These are phyloP conservation scores for Oldenlandia corymbosa DNA, from an alignment of 257 asterid species.

Conservation along the genomic window DNA sequence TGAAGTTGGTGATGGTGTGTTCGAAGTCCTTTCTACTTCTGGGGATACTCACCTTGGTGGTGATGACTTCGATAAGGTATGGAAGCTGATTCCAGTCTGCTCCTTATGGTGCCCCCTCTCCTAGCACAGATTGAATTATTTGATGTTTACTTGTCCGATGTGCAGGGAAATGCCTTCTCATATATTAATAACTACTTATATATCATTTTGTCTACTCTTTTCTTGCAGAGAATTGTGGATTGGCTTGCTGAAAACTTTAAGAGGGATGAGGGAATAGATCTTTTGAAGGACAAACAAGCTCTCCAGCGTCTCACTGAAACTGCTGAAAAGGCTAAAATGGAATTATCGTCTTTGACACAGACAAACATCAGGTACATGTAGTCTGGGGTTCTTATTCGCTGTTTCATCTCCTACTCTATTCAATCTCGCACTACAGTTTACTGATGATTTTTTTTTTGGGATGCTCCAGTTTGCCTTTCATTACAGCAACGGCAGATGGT, in stretches of 20 bases:
- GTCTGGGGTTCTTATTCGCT: background rate
- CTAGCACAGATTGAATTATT: too few relatives aligned
- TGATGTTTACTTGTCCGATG: too few relatives aligned
- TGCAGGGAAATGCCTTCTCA: background rate
- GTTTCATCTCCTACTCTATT: background rate
- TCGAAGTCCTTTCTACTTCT: slow-evolving; percentile 91
- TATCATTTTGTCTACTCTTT: background rate
- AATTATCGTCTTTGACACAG: slow-evolving; percentile 84
- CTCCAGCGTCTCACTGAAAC: slow-evolving; percentile 97
- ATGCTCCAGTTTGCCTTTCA: slow-evolving; percentile 79
- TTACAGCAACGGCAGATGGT: slow-evolving; percentile 98
- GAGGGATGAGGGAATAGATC: slow-evolving; percentile 83
- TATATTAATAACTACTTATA: background rate
- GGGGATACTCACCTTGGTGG: slow-evolving; percentile 99
- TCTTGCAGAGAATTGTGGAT: slow-evolving; percentile 82
- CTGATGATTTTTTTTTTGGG: background rate
- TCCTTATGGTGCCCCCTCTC: too few relatives aligned
- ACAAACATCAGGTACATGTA: slow-evolving; percentile 66
- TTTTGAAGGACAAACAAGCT: slow-evolving; percentile 96
- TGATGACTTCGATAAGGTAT: slow-evolving; percentile 92
- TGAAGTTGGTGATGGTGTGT: slow-evolving; percentile 96
- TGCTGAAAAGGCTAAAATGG: slow-evolving; percentile 99
- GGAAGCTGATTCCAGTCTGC: slow-evolving; percentile 1
- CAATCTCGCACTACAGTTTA: background rate
- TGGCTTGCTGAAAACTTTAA: slow-evolving; percentile 84